Conservation (phyloP, 495 filamentous ascomycete species). For the Aspergillus sparsus region DNA sequence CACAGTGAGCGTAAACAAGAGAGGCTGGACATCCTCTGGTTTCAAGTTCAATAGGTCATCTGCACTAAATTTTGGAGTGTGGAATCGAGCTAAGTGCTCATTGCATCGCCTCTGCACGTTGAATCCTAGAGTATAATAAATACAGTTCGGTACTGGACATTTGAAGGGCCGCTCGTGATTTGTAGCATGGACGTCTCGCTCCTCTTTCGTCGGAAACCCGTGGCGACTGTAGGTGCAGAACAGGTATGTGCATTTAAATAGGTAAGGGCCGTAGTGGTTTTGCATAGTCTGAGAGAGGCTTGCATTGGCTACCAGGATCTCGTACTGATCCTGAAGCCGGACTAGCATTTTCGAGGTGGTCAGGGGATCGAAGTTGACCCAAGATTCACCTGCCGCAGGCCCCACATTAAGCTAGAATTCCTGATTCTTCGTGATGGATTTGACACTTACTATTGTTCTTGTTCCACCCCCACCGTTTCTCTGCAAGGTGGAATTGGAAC, state of each 20-base stretch:
- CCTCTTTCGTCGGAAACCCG: background rate
- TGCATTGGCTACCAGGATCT: background rate
- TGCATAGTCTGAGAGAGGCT: background rate
- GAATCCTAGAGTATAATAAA: too few relatives aligned
- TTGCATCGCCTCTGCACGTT: too few relatives aligned
- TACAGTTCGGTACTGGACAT: background rate
- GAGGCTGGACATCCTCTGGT: background rate
- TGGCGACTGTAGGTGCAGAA: background rate
- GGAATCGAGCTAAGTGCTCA: too few relatives aligned
- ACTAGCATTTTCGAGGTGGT: background rate
- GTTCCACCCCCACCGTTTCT: background rate
- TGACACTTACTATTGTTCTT: background rate
- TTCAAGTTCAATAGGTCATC: too few relatives aligned
- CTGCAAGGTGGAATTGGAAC: background rate
- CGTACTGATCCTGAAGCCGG: background rate
- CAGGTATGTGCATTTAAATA: background rate
- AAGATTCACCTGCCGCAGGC: background rate
- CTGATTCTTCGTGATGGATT: background rate
- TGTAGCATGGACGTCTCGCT: background rate
- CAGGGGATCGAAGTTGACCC: constrained; percentile 1
- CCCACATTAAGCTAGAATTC: background rate
- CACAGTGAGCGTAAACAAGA: background rate
- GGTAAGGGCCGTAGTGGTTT: background rate
- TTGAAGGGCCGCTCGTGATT: background rate
- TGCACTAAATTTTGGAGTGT: too few relatives aligned